These are phyloP conservation scores for Elasticomyces elasticus DNA, from an alignment of 495 filamentous ascomycete species.

Conservation along the genomic window DNA sequence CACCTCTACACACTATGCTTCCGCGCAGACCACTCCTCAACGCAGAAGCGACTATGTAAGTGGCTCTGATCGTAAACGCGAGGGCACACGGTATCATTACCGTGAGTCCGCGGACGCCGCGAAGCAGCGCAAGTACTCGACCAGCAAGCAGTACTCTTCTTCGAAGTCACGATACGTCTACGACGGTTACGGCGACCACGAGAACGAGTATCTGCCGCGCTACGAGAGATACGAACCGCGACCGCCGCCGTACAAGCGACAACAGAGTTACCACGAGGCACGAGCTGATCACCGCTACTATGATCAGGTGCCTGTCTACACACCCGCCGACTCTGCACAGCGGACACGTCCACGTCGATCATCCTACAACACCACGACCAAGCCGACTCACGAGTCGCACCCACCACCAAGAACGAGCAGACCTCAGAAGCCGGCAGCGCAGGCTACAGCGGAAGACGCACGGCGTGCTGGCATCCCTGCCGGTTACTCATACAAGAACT, in stretches of 20 bases:
- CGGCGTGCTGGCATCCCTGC: conserved; percentile 69
- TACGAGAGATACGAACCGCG: conserved; percentile 30
- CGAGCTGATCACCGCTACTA: conserved; percentile 30
- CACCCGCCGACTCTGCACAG: conserved; percentile 20
- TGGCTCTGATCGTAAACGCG: conserved; percentile 28
- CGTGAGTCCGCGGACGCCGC: conserved; percentile 15
- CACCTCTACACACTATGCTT: conserved; percentile 25
- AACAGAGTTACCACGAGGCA: conserved; percentile 22
- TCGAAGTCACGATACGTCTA: conserved; percentile 29
- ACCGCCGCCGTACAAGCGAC: conserved; percentile 18
- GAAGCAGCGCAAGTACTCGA: conserved; percentile 25
- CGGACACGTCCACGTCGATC: conserved; percentile 27
- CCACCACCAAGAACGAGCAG: conserved; percentile 19
- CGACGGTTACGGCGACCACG: conserved; percentile 25
- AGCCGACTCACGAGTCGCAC: conserved; percentile 5
- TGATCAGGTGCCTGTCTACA: conserved; percentile 35
- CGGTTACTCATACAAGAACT: conserved; percentile 96
- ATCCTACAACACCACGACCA: conserved; percentile 24
- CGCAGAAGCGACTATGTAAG: conserved; percentile 36
- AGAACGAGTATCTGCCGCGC: conserved; percentile 32
- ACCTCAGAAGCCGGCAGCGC: conserved; percentile 36
- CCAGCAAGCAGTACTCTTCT: conserved; percentile 26
- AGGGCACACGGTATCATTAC: conserved; percentile 18
- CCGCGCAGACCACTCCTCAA: conserved; percentile 28
- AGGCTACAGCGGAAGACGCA: conserved; percentile 81